A percentile compares a stretch with the other conserved stretches of the same genome.
Conservation (phyloP, 2,329 filamentous ascomycete species). For the Sclerotinia glacialis region DNA sequence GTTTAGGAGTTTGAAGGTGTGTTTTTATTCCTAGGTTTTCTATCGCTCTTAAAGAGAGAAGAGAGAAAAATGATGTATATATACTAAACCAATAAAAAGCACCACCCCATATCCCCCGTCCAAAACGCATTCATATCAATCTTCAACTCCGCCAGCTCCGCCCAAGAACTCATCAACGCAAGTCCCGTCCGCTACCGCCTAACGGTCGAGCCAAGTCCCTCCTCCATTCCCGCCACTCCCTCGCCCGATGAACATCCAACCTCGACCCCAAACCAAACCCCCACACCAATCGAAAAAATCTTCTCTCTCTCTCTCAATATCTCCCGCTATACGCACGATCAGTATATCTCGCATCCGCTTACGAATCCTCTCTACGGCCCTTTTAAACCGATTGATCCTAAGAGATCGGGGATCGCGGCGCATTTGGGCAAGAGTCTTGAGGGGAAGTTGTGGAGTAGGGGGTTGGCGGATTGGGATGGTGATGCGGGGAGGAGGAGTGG, state of each 20-base stretch:
- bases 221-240: neutral
- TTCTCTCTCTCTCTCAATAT: slow-evolving; percentile 32
- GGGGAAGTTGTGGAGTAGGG: slow-evolving; percentile 27
- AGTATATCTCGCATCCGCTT: slow-evolving; percentile 25
- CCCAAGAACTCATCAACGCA: slow-evolving; percentile 28
- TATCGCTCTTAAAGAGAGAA: neutral
- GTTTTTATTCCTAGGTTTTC: neutral
- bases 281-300: slow-evolving; percentile 17
- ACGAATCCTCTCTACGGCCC: slow-evolving; percentile 36
- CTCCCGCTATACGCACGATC: slow-evolving; percentile 23
- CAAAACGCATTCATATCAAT: slow-evolving; percentile 36
- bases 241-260: neutral
- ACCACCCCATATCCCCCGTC: slow-evolving; percentile 27
- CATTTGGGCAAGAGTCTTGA: slow-evolving; percentile 29
- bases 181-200: slow-evolving; percentile 37
- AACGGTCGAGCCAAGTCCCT: slow-evolving; percentile 20
- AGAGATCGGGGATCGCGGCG: slow-evolving; percentile 29
- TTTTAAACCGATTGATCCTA: slow-evolving; percentile 29
- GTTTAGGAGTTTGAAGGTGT: slow-evolving; percentile 39
- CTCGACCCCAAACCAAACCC: neutral
- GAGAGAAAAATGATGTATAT: neutral
- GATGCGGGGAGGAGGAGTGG: slow-evolving; percentile 24
- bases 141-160: slow-evolving; percentile 31
- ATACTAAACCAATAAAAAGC: slow-evolving; percentile 24
- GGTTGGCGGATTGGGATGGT: slow-evolving; percentile 39